phyloP scores from a whole-genome alignment of 352 stramenopile species.

The Phytophthora ramorum region DNA sequence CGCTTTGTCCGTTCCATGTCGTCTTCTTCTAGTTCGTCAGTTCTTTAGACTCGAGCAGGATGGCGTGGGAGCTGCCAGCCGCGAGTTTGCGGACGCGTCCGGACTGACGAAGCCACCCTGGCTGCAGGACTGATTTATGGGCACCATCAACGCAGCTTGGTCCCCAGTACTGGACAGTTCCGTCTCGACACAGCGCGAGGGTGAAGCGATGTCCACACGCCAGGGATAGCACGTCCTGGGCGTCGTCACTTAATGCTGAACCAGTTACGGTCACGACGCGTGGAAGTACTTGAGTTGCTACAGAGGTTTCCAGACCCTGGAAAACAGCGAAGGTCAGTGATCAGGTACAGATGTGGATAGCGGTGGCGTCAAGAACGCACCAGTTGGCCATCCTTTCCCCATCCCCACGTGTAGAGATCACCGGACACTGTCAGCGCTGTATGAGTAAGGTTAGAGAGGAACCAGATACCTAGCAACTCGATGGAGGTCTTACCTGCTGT shows the following conservation, averaged over 20 bases:
- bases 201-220: slow-evolving; percentile 64
- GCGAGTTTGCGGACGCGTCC: slow-evolving; percentile 23
- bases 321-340: slow-evolving; percentile 9
- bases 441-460: slow-evolving; percentile 17
- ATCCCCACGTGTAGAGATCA: slow-evolving; percentile 85
- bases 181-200: slow-evolving; percentile 47
- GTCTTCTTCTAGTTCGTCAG: background rate
- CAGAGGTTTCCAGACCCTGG: slow-evolving; percentile 24
- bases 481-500: slow-evolving; percentile 46
- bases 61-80: slow-evolving; percentile 33
- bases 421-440: slow-evolving; percentile 57
- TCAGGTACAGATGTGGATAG: background rate
- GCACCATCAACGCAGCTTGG: slow-evolving; percentile 12
- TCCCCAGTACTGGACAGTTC: slow-evolving; percentile 67
- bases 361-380: slow-evolving; percentile 38
- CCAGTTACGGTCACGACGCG: slow-evolving; percentile 48
- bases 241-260: slow-evolving; percentile 31
- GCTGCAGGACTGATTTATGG: slow-evolving; percentile 8
- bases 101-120: slow-evolving; percentile 17
- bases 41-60: slow-evolving; percentile 28
- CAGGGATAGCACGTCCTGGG: slow-evolving; percentile 42
- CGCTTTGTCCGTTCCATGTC: slow-evolving; percentile 13
- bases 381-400: slow-evolving; percentile 75
- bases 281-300: slow-evolving; percentile 46
- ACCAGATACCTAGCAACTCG: background rate